Evolutionary conservation across 345 rosid genomes (phyloP), one percentile per base, ranked within the genome.

Genomic region (Ailanthus altissimus): DNA sequence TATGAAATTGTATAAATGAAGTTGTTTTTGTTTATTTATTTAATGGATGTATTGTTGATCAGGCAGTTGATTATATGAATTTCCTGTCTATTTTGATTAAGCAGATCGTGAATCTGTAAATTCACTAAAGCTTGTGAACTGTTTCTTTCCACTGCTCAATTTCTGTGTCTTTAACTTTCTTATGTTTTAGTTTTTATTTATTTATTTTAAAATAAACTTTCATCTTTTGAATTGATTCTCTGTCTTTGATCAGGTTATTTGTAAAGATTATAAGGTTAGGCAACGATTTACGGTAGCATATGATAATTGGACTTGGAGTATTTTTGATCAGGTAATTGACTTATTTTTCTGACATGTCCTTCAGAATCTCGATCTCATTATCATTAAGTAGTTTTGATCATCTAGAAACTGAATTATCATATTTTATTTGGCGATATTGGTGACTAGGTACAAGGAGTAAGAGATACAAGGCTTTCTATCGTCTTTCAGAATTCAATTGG

Each of bases 311-410:
- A 66, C 61, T 78, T 67, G 69, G 79, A 74, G 49, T 74, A 53
- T 79, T n/a, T 32, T 78, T 86, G 80, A 84, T 81, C 88, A 83
- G 90, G 92, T 89, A 77, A 66, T 21, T 65, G 65, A 60, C 47
- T 75, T 74, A 67, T 76, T 74, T 67, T 47, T 63, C 38, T 4
- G 1, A n/a, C 46, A 23, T 62, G 56, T 74, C 75, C 26, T 21
- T n/a, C 21, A 51, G 23, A 68, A 70, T 75, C 72, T 76, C 3
- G 84, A 77, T 73, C 78, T 69, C 62, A 50, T 75, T 23, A 4
- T 62, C 21, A 20, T 53, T 23, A 18, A 13, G 46, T 62, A 62
- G 20, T 74, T 67, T 61, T 70, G 67, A 43, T 23, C 26, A 15
- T 23, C 8, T 65, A 32, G 54, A 76, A 65, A 54, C 73, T 78